Base-by-base conservation (phyloP, 108 stramenopile genomes). In the Bacterosira constricta region DNA sequence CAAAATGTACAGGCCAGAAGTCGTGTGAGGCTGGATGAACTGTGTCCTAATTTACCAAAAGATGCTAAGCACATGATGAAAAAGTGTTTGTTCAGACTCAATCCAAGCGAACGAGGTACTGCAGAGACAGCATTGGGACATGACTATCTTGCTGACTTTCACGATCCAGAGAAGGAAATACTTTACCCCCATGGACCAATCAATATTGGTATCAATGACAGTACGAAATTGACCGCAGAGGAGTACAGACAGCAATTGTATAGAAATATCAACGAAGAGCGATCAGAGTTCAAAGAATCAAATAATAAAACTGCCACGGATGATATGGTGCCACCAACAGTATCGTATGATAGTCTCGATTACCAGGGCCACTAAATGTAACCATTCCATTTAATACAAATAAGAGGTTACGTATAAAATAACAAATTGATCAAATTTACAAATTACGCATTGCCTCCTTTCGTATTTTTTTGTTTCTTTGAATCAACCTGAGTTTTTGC, bases 81-180 rank as follows among this genome's bases (percentile, higher is more conserved):
- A 34, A 45, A 77, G 35, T n/a, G n/a, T n/a, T 82, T 87, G 20
- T 86, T 95, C 42, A 71, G 85, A 44, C 91, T 94, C 55, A 80
- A 91, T 63, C 91, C 93, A 4, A 60, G 49, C 15, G 85, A 91
- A 44, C 85, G 94, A 44, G 70, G 85, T 10, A 60, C 81, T 2
- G 88, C 90, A 3, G 85, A 74, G 38, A 82, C 80, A 6, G 86
- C 89, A 15, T 71, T 96, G 56, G 66, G 63, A 63, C 91, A 96
- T 65, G 74, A 87, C 4, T 96, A 91, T 62, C 77, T 94, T 12
- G 79, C 84, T n/a, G 85, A 89, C 32, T 90, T 95, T 41, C 88
- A 93, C 71, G 80, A 92, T 61, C 85, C 85, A 11, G 81, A 83
- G 54, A 73, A 81, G 23, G 90, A 88, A 79, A 70, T 79, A 5